Conservation (phyloP, 2,329 filamentous ascomycete species). For the Atkinsonella texensis region DNA sequence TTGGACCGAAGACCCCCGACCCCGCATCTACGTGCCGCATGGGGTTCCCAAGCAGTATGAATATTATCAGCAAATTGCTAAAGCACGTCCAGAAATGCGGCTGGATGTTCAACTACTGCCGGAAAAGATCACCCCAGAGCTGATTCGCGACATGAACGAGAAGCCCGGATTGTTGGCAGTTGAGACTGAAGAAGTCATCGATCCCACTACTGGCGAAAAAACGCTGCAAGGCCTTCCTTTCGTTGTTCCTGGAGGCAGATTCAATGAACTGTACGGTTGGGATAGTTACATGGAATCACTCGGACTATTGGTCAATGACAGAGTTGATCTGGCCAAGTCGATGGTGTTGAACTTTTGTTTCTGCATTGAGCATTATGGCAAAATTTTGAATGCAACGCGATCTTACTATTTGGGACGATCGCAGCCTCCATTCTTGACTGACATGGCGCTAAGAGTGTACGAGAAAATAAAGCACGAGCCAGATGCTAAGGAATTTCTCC, state of each 20-base stretch:
- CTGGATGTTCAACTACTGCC: constrained; percentile 76
- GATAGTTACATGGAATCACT: constrained; percentile 98
- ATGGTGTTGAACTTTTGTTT: constrained; percentile 98
- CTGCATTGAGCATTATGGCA: constrained; percentile 95
- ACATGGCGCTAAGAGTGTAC: constrained; percentile 91
- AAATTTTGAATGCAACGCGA: constrained; percentile 92
- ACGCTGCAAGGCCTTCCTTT: constrained; percentile 76
- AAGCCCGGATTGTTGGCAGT: constrained; percentile 84
- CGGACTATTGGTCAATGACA: constrained; percentile 74
- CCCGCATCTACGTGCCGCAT: constrained; percentile 79
- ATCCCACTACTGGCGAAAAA: constrained; percentile 52
- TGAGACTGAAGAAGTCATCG: constrained; percentile 66
- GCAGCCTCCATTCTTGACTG: constrained; percentile 91
- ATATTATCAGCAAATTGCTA: constrained; percentile 75
- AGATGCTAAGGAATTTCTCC: constrained; percentile 69
- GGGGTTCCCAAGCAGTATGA: constrained; percentile 79
- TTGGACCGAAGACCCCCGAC: constrained; percentile 80
- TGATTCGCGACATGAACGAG: constrained; percentile 71
- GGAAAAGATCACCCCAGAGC: constrained; percentile 65
- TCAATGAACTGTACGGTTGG: constrained; percentile 98
- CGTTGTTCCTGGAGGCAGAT: constrained; percentile 91
- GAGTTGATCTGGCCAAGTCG: constrained; percentile 75
- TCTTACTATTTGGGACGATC: constrained; percentile 93
- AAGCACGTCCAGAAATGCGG: constrained; percentile 67
- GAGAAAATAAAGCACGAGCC: constrained; percentile 84